Conservation (phyloP, 1,284 basidiomycete species). For the Ganoderma lingzhi region DNA sequence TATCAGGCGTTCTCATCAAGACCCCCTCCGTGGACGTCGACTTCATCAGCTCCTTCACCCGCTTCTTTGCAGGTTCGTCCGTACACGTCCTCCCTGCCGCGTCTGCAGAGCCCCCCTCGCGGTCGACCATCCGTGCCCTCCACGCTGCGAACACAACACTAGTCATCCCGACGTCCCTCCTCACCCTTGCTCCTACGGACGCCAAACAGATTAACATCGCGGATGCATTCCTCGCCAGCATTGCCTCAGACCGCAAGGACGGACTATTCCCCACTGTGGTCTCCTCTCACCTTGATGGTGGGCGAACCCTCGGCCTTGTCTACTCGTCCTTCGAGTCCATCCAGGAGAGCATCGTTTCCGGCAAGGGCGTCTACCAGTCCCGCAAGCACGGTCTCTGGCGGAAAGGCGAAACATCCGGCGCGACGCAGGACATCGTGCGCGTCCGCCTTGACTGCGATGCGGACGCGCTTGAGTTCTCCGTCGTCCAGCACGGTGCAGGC, state of each 20-base stretch:
- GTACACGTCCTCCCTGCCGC: constrained; percentile 68
- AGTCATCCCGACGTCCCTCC: constrained; percentile 78
- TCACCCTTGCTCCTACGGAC: constrained; percentile 67
- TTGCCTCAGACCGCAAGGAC: constrained; percentile 90
- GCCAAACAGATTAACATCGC: constrained; percentile 73
- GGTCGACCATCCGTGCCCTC: constrained; percentile 64
- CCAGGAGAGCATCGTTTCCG: constrained; percentile 87
- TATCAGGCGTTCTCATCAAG: constrained; percentile 83
- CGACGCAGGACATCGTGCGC: constrained; percentile 88
- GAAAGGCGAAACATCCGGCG: constrained; percentile 96
- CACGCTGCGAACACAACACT: constrained; percentile 67
- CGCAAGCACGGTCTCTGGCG: constrained; percentile 97
- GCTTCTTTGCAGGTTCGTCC: constrained; percentile 72
- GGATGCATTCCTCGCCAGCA: constrained; percentile 87
- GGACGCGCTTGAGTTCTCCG: constrained; percentile 92
- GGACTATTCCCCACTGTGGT: constrained; percentile 95
- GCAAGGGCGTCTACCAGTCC: constrained; percentile 96
- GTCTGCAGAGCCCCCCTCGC: constrained; percentile 53
- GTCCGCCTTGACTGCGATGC: constrained; percentile 94
- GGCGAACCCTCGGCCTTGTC: constrained; percentile 90
- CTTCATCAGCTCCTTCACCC: constrained; percentile 76
- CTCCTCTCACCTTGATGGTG: constrained; percentile 74
- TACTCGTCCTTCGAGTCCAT: constrained; percentile 96
- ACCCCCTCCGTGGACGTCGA: constrained; percentile 71
- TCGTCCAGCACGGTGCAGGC: constrained; percentile 89